Conservation (phyloP, 768 basidiomycete genomes). For the Roridomyces roridus region DNA sequence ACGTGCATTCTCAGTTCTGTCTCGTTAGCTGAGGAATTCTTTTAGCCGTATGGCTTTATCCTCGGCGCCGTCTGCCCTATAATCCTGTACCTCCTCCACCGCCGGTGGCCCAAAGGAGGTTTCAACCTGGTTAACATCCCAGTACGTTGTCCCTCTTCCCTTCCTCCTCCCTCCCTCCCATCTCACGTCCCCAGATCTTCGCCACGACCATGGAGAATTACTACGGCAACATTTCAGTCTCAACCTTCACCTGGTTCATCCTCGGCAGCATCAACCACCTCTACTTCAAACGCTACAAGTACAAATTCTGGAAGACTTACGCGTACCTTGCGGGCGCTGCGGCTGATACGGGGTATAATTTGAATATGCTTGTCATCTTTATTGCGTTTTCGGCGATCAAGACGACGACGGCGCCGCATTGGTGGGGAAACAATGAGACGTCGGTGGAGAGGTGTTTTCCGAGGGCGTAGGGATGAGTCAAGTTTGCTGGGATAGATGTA, state of each 20-base stretch:
- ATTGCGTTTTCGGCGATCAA: conserved; percentile 32
- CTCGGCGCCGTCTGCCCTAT: conserved; percentile 27
- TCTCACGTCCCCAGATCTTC: conserved; percentile 20
- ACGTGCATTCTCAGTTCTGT: neutral
- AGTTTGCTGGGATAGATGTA: no score
- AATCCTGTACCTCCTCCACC: conserved; percentile 29
- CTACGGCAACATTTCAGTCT: conserved; percentile 30
- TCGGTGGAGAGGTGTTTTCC: no score
- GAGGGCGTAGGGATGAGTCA: no score
- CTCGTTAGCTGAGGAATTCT: neutral
- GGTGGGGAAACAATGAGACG: no score
- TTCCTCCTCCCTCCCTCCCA: no score
- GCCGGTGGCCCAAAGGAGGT: conserved; percentile 24
- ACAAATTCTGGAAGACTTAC: conserved; percentile 33
- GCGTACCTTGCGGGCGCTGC: conserved; percentile 30
- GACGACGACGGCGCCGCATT: conserved; percentile 26
- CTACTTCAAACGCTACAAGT: conserved; percentile 31
- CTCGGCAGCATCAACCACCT: conserved; percentile 31
- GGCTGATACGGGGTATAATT: conserved; percentile 33
- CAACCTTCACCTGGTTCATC: conserved; percentile 27
- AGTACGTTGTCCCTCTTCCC: neutral
- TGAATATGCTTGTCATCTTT: conserved; percentile 33
- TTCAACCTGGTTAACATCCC: conserved; percentile 31
- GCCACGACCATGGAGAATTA: conserved; percentile 28
- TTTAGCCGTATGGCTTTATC: conserved; percentile 31